Base-by-base conservation (phyloP, 768 basidiomycete species). In the Multifurca ochricompacta region DNA sequence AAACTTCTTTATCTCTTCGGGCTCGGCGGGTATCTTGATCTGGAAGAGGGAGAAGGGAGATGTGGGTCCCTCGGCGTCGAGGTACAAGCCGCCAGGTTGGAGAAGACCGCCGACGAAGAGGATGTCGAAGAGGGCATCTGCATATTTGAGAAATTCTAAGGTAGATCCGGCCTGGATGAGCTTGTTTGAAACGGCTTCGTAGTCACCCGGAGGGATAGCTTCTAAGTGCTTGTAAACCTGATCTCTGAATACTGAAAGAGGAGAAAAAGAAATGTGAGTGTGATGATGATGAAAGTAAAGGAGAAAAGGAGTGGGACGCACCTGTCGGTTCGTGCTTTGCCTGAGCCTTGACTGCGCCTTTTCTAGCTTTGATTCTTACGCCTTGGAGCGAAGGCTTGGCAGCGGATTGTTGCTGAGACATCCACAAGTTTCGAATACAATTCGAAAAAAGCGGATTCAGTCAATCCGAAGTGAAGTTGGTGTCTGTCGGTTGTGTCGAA, bases 101-200 rank as follows among this genome's bases (percentile, higher is more conserved):
- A 99, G 82, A 59, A 99, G 85, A 37, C 92, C 91, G 45, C 95
- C 95, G 66, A 93, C 87, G 65, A 99, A 81, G 67, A 97, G 79
- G 74, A 96, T 81, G 73, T 99, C 94, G 71, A 96, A 98, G 64
- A 98, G 84, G 52, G 86, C 79, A 64, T 96, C 93, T 71, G 91
- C 89, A 84, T 98, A 97, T 75, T 96, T 96, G 71, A 94, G 83
- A 66, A 83, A 86, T 72, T 99, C 96, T 69, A 99, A 87, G 45
- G 89, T 85, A 23, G 86, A 82, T 39, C 94, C 95, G 53, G 94
- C 93, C 70, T 88, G 86, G 63, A 92, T 79, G 65, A 99, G 82
- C 72, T 91, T 91, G 65, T 82, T 77, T 41, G 84, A 71, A 68
- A 87, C 83, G 11, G 80, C 75, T 61, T 95, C 92, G 69, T 91